Evolutionary conservation across 1,139 yeast species (phyloP).

Genomic region (Yamadazyma trypodendri): DNA sequence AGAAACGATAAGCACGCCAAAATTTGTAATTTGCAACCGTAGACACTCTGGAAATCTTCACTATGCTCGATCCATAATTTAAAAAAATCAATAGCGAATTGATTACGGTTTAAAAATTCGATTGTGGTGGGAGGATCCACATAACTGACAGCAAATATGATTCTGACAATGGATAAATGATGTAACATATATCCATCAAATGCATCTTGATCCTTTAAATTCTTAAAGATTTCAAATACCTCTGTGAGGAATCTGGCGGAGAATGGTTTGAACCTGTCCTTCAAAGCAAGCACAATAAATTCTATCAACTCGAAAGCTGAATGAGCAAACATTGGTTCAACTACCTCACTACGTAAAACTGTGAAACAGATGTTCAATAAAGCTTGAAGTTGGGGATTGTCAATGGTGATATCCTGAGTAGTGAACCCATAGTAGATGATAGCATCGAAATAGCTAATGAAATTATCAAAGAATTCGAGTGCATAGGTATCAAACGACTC

Average conservation of each 20-base stretch:
- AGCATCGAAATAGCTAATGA: slow-evolving; percentile 50
- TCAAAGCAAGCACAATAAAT: slow-evolving; percentile 38
- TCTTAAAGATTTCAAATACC: slow-evolving; percentile 33
- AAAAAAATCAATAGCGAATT: slow-evolving; percentile 37
- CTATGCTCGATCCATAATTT: slow-evolving; percentile 51
- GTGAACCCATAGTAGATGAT: slow-evolving; percentile 49
- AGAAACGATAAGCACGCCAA: slow-evolving; percentile 39
- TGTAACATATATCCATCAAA: slow-evolving; percentile 51
- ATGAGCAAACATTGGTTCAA: slow-evolving; percentile 45
- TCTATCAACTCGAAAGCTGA: slow-evolving; percentile 43
- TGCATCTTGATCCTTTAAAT: slow-evolving; percentile 38
- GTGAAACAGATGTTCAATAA: slow-evolving; percentile 39
- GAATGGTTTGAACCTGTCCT: slow-evolving; percentile 30
- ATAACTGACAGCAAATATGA: slow-evolving; percentile 41
- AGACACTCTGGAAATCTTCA: slow-evolving; percentile 51
- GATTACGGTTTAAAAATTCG: slow-evolving; percentile 36
- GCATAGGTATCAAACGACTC: slow-evolving; percentile 55
- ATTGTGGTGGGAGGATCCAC: slow-evolving; percentile 41
- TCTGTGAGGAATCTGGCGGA: slow-evolving; percentile 38
- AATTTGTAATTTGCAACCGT: slow-evolving; percentile 55
- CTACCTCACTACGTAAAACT: slow-evolving; percentile 31
- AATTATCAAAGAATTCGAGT: slow-evolving; percentile 49
- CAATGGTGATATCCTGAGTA: slow-evolving; percentile 30
- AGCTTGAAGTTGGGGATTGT: slow-evolving; percentile 39
- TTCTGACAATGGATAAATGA: slow-evolving; percentile 43